phyloP scores from a whole-genome alignment of 2,329 filamentous ascomycete genomes.

The Xylariaceae sp. region DNA sequence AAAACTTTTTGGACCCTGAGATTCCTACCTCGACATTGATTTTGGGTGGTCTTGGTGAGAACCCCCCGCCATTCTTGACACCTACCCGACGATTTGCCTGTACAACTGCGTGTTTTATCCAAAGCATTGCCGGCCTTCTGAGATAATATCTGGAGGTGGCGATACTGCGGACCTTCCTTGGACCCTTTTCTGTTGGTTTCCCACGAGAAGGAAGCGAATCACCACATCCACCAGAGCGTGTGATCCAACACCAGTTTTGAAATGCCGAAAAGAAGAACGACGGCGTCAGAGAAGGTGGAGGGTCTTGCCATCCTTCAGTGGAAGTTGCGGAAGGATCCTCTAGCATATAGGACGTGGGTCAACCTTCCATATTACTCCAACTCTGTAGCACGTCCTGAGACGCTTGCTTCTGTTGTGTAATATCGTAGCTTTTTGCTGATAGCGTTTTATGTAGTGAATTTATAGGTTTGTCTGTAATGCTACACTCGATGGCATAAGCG shows the following conservation, averaged over 20 bases:
- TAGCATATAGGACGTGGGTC: slow-evolving; percentile 16
- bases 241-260: neutral
- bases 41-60: too few relatives aligned
- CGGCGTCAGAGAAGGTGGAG: slow-evolving; percentile 15
- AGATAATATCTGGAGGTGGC: neutral
- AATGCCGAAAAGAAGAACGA: slow-evolving; percentile 18
- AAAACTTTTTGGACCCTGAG: slow-evolving; percentile 14
- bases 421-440: slow-evolving; percentile 4
- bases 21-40: neutral
- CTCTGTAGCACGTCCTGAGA: neutral
- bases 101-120: too few relatives aligned
- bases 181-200: neutral
- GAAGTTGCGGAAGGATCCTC: slow-evolving; percentile 18
- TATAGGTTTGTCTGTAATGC: slow-evolving; percentile 13
- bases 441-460: slow-evolving; percentile 10
- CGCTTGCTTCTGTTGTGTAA: neutral
- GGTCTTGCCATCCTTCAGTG: slow-evolving; percentile 17
- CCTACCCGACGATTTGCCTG: too few relatives aligned
- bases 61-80: too few relatives aligned
- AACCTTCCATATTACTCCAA: neutral
- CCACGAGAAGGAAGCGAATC: too few relatives aligned
- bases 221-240: too few relatives aligned
- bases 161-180: too few relatives aligned
- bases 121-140: too few relatives aligned
- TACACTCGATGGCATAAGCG: too few relatives aligned